phyloP scores from a whole-genome alignment of 192 early-diverging fungal genomes.

The Lobulomyces angularis region DNA sequence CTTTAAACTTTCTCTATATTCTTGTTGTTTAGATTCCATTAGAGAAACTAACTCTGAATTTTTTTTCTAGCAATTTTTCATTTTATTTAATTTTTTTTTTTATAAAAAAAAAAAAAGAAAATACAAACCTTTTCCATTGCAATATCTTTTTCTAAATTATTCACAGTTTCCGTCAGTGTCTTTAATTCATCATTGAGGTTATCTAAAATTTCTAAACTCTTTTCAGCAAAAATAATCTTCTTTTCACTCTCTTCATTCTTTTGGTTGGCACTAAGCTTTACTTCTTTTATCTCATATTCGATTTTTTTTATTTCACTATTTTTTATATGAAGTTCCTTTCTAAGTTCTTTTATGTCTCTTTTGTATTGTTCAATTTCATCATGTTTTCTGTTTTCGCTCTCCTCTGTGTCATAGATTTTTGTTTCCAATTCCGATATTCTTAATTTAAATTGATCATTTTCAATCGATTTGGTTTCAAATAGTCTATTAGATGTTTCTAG shows the following conservation, averaged over 20 bases:
- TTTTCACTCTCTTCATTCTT: constrained; percentile 37
- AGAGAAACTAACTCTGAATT: too few relatives aligned
- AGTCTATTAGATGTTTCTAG: constrained; percentile 33
- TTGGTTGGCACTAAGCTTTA: constrained; percentile 27
- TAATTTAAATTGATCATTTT: constrained; percentile 33
- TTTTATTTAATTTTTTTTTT: constrained; percentile 32
- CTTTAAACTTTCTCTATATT: constrained; percentile 5
- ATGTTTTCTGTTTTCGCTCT: constrained; percentile 10
- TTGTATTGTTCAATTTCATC: constrained; percentile 17
- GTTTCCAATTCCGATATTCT: constrained; percentile 35
- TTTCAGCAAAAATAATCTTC: too few relatives aligned
- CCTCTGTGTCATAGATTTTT: constrained; percentile 24
- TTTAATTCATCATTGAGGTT: constrained; percentile 10
- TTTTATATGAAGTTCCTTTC: constrained; percentile 8
- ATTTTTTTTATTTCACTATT: constrained; percentile 31
- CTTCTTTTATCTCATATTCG: constrained; percentile 37
- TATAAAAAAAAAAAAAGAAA: constrained; percentile 15
- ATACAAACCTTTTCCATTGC: constrained; percentile 12
- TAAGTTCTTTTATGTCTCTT: constrained; percentile 19
- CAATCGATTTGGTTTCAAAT: constrained; percentile 36
- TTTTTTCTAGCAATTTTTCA: constrained; percentile 17
- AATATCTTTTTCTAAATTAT: constrained; percentile 12
- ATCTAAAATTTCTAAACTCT: constrained; percentile 24
- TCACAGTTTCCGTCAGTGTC: constrained; percentile 11
- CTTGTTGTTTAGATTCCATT: too few relatives aligned